Percentiles rank a stretch among this genome's conserved stretches.
Conservation (phyloP, 2,329 filamentous ascomycete species). For the Lasiodiplodia sp. region DNA sequence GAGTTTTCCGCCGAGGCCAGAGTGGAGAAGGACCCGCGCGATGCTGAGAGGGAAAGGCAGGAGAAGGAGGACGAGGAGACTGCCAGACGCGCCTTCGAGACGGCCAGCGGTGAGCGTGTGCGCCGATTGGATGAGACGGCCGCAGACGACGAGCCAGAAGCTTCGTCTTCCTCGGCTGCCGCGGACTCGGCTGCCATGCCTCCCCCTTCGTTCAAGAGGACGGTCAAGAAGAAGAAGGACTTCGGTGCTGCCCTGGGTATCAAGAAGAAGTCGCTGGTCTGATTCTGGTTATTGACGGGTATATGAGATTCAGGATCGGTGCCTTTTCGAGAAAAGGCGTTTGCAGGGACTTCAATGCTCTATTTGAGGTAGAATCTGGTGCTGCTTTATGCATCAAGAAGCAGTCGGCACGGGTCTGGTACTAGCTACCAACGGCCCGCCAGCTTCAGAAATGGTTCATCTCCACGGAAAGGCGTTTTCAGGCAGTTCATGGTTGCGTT, state of each 20-base stretch:
- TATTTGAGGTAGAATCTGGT: too few relatives aligned
- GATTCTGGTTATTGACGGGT: background rate
- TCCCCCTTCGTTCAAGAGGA: slow-evolving; percentile 74
- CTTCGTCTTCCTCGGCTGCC: slow-evolving; percentile 36
- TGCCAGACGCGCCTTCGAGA: slow-evolving; percentile 77
- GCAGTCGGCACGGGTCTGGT: too few relatives aligned
- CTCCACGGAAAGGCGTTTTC: too few relatives aligned
- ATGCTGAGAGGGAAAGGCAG: slow-evolving; percentile 67
- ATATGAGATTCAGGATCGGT: background rate
- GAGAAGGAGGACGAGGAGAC: slow-evolving; percentile 86
- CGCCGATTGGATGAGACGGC: slow-evolving; percentile 34
- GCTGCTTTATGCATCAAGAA: too few relatives aligned
- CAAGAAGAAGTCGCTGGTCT: slow-evolving; percentile 71
- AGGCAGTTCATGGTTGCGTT: background rate
- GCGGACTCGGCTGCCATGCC: slow-evolving; percentile 46
- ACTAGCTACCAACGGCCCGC: too few relatives aligned
- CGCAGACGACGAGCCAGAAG: slow-evolving; percentile 45
- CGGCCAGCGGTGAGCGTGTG: slow-evolving; percentile 30
- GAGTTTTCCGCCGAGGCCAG: slow-evolving; percentile 68
- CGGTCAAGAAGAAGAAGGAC: slow-evolving; percentile 88
- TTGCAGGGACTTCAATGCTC: background rate
- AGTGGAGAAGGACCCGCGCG: slow-evolving; percentile 58
- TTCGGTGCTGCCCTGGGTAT: slow-evolving; percentile 78
- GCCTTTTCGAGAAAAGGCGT: background rate
- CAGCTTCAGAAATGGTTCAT: too few relatives aligned